Evolutionary conservation across 148 eudicot genomes (phyloP), one percentile per base, ranked within the genome.

Genomic region (Silene conica): DNA sequence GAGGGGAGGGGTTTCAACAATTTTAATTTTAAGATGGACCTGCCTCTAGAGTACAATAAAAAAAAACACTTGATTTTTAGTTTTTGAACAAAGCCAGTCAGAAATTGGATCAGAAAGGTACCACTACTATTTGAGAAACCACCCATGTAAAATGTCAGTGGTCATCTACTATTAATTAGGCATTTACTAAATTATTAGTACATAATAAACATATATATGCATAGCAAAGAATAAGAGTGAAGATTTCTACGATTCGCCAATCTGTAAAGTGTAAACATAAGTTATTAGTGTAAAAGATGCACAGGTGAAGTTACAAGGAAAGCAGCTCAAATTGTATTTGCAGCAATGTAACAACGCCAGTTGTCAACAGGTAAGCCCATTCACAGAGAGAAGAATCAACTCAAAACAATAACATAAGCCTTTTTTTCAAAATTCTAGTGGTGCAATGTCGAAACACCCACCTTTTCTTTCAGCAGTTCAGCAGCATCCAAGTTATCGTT

Each of bases 401-500:
- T 20, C 14, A 46, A 7, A 26, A 22, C 62, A 62, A 5, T 11
- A 18, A 54, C 43, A 5, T 58, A 5, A 46, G 2, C 52, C 58
- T 58, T 15, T 25, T 20, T 41, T 55, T 34, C 50, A 45, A 45
- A 72, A 77, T 34, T 25, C 10, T 25, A 2, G 45, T 18, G 1
- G 48, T 25, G 60, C 59, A 45, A 9, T 43, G 50, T 50, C 41
- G 0, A 69, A 56, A 55, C 52, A 62, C 76, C 67, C 41, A 90
- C 98, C 96, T 89, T 93, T 75, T 90, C 98, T 80, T 93, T 93
- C 58, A 93, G 79, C 79, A 90, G 72, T 80, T 90, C 98, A 73
- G 96, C 82, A 65, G 93, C 86, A 80, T 89, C 96, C 85, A 90
- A 76, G 69, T 85, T 63, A 74, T 85, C 90, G 73, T 87, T 85